phyloP scores from a whole-genome alignment of 1,284 basidiomycete genomes.

The Ustilago bromivora region DNA sequence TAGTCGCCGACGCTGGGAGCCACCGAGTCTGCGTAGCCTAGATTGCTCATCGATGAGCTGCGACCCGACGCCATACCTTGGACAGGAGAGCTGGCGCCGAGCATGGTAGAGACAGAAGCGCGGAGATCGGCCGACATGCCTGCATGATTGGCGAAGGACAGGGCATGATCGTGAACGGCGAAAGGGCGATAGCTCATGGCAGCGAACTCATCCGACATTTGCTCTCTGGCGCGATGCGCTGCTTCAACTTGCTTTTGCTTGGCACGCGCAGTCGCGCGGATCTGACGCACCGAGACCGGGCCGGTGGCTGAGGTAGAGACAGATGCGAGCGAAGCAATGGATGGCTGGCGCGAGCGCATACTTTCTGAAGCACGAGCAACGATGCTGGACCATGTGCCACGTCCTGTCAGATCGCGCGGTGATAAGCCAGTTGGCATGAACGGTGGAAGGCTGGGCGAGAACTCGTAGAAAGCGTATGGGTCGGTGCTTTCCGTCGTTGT shows the following conservation, averaged over 20 bases:
- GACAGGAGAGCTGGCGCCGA: background rate
- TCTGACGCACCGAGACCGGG: slow-evolving; percentile 52
- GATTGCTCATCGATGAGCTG: slow-evolving; percentile 22
- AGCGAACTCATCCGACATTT: slow-evolving; percentile 45
- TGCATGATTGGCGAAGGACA: slow-evolving; percentile 16
- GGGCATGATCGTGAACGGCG: slow-evolving; percentile 55
- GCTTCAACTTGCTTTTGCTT: slow-evolving; percentile 42
- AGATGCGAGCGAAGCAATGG: slow-evolving; percentile 32
- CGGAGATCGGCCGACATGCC: slow-evolving; percentile 3
- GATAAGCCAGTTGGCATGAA: slow-evolving; percentile 52
- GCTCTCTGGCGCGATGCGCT: slow-evolving; percentile 33
- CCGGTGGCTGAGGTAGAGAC: slow-evolving; percentile 19
- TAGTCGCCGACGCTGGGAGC: slow-evolving; percentile 29
- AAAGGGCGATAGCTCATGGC: slow-evolving; percentile 50
- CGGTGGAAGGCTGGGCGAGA: slow-evolving; percentile 59
- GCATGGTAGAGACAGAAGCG: slow-evolving; percentile 13
- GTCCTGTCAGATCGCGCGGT: slow-evolving; percentile 55
- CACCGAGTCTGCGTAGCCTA: slow-evolving; percentile 10
- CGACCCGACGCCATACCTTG: slow-evolving; percentile 11
- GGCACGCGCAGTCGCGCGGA: slow-evolving; percentile 48
- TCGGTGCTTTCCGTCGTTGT: slow-evolving; percentile 13
- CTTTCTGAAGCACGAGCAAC: slow-evolving; percentile 48
- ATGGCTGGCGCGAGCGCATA: slow-evolving; percentile 35
- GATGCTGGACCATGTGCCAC: slow-evolving; percentile 60
- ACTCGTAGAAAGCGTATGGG: slow-evolving; percentile 58